These are phyloP conservation scores for Peniophora sp. DNA, from an alignment of 1,284 basidiomycete genomes.

Conservation along the genomic window DNA sequence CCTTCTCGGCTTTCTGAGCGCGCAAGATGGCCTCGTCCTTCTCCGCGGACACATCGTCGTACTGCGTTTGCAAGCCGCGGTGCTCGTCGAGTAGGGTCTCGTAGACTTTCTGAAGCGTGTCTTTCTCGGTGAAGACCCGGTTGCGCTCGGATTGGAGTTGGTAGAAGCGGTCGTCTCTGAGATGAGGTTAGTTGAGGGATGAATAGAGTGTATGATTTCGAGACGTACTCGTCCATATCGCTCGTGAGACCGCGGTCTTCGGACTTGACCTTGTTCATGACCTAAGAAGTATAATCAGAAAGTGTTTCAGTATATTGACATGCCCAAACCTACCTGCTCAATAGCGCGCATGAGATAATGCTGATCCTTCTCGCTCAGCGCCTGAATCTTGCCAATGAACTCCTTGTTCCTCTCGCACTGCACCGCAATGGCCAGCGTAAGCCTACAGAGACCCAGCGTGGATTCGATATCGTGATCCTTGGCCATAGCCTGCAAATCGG, in stretches of 20 bases:
- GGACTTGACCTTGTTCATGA: slow-evolving; percentile 63
- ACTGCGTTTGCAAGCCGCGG: slow-evolving; percentile 58
- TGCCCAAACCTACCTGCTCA: slow-evolving; percentile 51
- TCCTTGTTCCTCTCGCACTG: slow-evolving; percentile 81
- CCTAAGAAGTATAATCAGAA: slow-evolving; percentile 37
- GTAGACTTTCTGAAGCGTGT: slow-evolving; percentile 74
- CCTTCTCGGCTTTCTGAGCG: slow-evolving; percentile 47
- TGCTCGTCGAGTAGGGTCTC: slow-evolving; percentile 73
- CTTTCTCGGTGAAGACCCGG: slow-evolving; percentile 68
- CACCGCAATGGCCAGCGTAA: slow-evolving; percentile 90
- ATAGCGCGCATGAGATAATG: slow-evolving; percentile 82
- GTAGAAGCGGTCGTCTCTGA: slow-evolving; percentile 80
- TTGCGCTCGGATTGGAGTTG: slow-evolving; percentile 74
- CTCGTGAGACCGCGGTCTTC: slow-evolving; percentile 12
- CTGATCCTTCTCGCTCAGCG: slow-evolving; percentile 71
- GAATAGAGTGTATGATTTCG: not conserved
- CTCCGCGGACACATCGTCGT: slow-evolving; percentile 63
- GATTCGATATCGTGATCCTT: slow-evolving; percentile 64
- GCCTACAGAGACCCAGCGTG: slow-evolving; percentile 68
- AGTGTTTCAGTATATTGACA: too few species aligned
- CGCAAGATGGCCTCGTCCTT: slow-evolving; percentile 62
- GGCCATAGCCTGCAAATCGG: slow-evolving; percentile 76
- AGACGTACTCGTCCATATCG: slow-evolving; percentile 68
- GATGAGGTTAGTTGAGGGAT: slow-evolving; percentile 1
- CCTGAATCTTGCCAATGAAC: slow-evolving; percentile 81